Evolutionary conservation across 768 basidiomycete genomes (phyloP).

Genomic region (Collybia sordida): DNA sequence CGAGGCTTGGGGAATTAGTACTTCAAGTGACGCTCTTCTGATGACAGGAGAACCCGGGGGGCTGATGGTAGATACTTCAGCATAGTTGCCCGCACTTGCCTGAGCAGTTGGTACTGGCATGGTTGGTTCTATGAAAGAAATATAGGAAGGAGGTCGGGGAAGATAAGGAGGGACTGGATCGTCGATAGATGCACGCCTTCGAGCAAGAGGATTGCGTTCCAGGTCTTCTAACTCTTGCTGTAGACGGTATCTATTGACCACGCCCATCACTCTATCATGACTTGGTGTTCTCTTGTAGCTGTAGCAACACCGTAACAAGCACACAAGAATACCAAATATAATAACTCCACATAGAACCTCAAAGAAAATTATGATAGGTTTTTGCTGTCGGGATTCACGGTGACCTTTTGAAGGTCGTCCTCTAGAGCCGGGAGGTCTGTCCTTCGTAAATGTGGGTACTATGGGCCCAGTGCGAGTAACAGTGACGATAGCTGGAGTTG

Average conservation of each 20-base stretch:
- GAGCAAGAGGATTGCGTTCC: conserved; percentile 32
- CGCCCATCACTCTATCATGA: conserved; percentile 42
- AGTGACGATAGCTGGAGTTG: too few relatives aligned
- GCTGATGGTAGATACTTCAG: conserved; percentile 10
- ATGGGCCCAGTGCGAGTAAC: too few relatives aligned
- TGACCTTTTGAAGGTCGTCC: too few relatives aligned
- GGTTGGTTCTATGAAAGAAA: conserved; percentile 10
- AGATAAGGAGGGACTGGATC: conserved; percentile 55
- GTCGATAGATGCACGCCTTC: conserved; percentile 25
- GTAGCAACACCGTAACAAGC: conserved; percentile 39
- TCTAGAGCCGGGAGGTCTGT: too few relatives aligned
- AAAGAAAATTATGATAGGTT: conserved; percentile 41
- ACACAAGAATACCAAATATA: conserved; percentile 31
- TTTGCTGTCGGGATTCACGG: conserved; percentile 10
- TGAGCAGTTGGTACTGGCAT: neutral
- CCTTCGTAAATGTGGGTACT: conserved; percentile 9
- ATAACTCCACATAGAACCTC: conserved; percentile 44
- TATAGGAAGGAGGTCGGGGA: conserved; percentile 48
- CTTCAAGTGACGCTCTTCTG: neutral
- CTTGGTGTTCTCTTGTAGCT: conserved; percentile 43
- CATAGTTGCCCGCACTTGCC: conserved; percentile 8
- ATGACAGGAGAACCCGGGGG: conserved; percentile 12
- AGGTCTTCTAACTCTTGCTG: conserved; percentile 52
- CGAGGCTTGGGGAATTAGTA: neutral
- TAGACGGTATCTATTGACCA: conserved; percentile 43